phyloP scores from a whole-genome alignment of 495 filamentous ascomycete genomes.

The Tuber aestivum region DNA sequence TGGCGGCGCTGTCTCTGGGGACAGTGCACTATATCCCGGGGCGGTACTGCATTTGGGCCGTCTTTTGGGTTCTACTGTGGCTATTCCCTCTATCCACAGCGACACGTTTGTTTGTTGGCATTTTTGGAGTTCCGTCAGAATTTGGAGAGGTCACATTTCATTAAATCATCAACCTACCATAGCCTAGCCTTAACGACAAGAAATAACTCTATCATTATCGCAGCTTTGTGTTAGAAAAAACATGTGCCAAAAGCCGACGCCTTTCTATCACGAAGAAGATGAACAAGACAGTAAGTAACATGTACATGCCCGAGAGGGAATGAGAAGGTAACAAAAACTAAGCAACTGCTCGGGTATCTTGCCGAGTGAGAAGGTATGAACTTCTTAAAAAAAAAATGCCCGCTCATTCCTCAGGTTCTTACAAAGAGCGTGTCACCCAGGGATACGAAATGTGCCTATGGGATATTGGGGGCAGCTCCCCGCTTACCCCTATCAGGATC shows the following conservation, averaged over 20 bases:
- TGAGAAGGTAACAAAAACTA: background rate
- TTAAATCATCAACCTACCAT: background rate
- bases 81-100: background rate
- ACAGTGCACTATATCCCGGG: too few relatives aligned
- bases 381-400: background rate
- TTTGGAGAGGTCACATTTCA: too few relatives aligned
- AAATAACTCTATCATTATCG: background rate
- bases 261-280: too few relatives aligned
- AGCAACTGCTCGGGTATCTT: background rate
- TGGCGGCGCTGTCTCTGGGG: background rate
- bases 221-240: background rate
- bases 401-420: background rate
- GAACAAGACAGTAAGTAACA: too few relatives aligned
- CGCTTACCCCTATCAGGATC: background rate
- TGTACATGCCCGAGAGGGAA: background rate
- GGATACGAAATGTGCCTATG: background rate
- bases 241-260: background rate
- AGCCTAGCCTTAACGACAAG: background rate
- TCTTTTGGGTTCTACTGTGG: background rate
- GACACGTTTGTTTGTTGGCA: background rate
- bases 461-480: background rate
- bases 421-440: background rate
- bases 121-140: background rate
- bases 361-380: background rate
- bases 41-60: background rate